These are phyloP conservation scores for Fulvia fulva DNA, from an alignment of 2,329 filamentous ascomycete species.

Conservation along the genomic window DNA sequence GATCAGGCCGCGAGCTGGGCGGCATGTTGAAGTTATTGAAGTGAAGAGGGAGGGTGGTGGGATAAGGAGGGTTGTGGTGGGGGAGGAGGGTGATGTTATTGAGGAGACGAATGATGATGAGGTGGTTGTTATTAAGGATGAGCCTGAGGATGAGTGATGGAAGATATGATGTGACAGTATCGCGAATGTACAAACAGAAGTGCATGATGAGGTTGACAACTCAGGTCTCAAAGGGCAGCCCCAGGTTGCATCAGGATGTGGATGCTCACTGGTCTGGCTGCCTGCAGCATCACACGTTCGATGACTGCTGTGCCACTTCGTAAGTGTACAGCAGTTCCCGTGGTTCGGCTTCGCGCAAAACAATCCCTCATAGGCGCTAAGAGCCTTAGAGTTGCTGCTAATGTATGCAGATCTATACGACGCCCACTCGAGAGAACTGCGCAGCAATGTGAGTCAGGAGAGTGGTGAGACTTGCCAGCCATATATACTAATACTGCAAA, in stretches of 20 bases:
- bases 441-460: no score
- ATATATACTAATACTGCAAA: no score
- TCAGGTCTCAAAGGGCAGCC: not conserved
- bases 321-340: no score
- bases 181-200: not conserved
- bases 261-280: not conserved
- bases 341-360: no score
- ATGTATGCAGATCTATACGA: no score
- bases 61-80: constrained; percentile 28
- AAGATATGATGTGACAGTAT: not conserved
- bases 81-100: constrained; percentile 12
- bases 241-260: not conserved
- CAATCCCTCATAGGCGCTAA: no score
- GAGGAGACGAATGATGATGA: constrained; percentile 17
- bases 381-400: no score
- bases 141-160: constrained; percentile 27
- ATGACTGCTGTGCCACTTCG: not conserved
- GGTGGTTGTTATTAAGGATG: constrained; percentile 32
- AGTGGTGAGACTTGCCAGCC: no score
- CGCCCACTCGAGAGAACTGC: no score
- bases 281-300: not conserved
- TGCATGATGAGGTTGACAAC: not conserved
- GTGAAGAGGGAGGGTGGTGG: constrained; percentile 34
- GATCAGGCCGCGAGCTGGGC: constrained; percentile 50
- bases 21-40: constrained; percentile 40